These are phyloP conservation scores for Zymoseptoria tritici DNA, from an alignment of 2,329 filamentous ascomycete genomes.

Conservation along the genomic window DNA sequence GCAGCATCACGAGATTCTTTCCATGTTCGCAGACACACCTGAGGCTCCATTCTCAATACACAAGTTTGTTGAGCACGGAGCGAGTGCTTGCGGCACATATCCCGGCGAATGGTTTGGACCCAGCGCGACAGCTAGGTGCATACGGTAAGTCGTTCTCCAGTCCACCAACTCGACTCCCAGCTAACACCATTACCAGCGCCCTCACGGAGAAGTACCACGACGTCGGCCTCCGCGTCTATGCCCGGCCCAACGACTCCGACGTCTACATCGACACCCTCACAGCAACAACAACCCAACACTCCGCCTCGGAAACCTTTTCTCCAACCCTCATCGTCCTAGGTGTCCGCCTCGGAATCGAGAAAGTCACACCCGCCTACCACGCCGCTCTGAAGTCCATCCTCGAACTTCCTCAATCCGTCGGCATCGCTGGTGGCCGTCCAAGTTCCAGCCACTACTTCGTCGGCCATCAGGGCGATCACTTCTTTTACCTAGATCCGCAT, in stretches of 20 bases:
- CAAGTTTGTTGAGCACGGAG: slow-evolving; percentile 83
- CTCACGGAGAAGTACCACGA: slow-evolving; percentile 59
- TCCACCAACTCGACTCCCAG: background rate
- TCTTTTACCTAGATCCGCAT: slow-evolving; percentile 96
- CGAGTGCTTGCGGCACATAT: slow-evolving; percentile 80
- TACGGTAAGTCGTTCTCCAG: slow-evolving; percentile 57
- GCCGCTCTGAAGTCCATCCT: slow-evolving; percentile 80
- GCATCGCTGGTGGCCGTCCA: slow-evolving; percentile 89
- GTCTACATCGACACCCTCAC: slow-evolving; percentile 88
- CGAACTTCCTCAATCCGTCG: slow-evolving; percentile 86
- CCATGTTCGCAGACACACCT: slow-evolving; percentile 79
- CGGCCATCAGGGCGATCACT: slow-evolving; percentile 63
- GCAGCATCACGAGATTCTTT: slow-evolving; percentile 61
- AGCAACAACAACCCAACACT: slow-evolving; percentile 56
- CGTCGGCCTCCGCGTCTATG: slow-evolving; percentile 68
- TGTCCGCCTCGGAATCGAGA: slow-evolving; percentile 84
- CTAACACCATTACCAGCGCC: slow-evolving; percentile 48
- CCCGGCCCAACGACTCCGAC: slow-evolving; percentile 82
- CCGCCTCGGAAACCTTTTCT: slow-evolving; percentile 58
- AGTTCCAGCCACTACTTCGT: slow-evolving; percentile 80
- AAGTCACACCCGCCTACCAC: slow-evolving; percentile 91
- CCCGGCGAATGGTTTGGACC: slow-evolving; percentile 98
- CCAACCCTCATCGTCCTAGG: slow-evolving; percentile 86
- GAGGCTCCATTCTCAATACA: slow-evolving; percentile 89
- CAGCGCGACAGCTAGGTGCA: slow-evolving; percentile 90